Conservation (phyloP, 2,329 filamentous ascomycete species). For the Ilyonectria sp. region DNA sequence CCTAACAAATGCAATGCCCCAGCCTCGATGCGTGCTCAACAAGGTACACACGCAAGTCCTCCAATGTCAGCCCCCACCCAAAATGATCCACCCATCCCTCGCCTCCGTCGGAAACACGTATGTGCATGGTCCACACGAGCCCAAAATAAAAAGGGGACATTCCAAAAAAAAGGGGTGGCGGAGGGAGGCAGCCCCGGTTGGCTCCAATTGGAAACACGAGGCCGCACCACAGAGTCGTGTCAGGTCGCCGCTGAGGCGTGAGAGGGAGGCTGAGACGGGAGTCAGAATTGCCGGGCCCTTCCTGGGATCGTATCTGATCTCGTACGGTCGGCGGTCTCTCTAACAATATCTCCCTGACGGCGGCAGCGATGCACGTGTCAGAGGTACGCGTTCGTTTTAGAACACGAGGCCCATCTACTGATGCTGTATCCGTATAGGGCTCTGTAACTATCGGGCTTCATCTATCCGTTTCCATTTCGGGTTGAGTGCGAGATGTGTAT, state of each 20-base stretch:
- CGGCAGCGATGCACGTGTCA: slow-evolving; percentile 12
- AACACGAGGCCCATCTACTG: neutral
- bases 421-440: neutral
- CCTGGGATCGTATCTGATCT: slow-evolving; percentile 1
- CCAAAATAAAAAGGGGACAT: slow-evolving; percentile 1
- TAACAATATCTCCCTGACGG: neutral
- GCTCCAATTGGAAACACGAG: slow-evolving; percentile 21
- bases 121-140: neutral
- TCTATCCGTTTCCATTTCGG: slow-evolving; percentile 11
- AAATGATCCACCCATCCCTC: slow-evolving; percentile 9
- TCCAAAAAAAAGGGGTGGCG: slow-evolving; percentile 15
- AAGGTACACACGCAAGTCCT: neutral
- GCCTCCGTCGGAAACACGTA: neutral
- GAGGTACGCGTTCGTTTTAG: neutral
- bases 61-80: neutral
- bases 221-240: slow-evolving; percentile 15
- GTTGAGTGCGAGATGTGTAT: neutral
- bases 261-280: slow-evolving; percentile 22
- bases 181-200: slow-evolving; percentile 7
- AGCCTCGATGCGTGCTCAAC: slow-evolving; percentile 1
- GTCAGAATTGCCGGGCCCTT: slow-evolving; percentile 10
- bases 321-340: neutral
- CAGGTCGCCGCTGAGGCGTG: slow-evolving; percentile 30
- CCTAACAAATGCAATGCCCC: neutral
- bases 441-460: neutral